Base-by-base conservation (phyloP, 192 early-diverging fungal genomes). In the Coemansia sp. region DNA sequence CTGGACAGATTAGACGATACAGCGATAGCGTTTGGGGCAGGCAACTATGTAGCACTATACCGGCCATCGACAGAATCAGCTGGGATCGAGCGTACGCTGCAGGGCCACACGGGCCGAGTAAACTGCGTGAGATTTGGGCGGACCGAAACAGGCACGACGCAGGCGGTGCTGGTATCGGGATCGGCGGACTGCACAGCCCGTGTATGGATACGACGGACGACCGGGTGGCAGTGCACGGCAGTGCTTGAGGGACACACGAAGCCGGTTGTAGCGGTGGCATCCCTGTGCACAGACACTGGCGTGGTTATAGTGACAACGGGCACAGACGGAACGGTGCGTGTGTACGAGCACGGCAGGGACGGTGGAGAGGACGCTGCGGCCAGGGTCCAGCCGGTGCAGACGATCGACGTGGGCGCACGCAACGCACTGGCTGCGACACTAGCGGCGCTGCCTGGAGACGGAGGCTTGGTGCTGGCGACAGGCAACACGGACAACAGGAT, bases 401-500 rank as follows among this genome's bases (percentile, higher is more conserved):
- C 82, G 2, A 83, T 96, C 23, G 63, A 84, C 15, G 75, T 83
- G 19, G 89, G 87, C 6, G 68, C 83, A 15, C 84, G 86, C 52
- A 89, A 90, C 68, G 82, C 88, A 2, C 75, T 92, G 30, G 78
- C 84, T 17, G 68, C 94, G 31, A 84, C 88, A 9, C 60, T 96
- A 29, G 77, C 87, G 0, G 85, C 78, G 38, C 70, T 94, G 20
- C 93, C 94, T 9, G 79, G n/a, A n/a, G n/a, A 74, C 36, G 84
- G 50, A 17, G 81, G 83, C 23, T 80, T 87, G 2, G 70, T 95
- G 20, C 81, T 98, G 55, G 88, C 91, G 19, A 82, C 83, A n/a
- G 96, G 93, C 28, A 87, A 88, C 56, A 96, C 94, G 1, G 93
- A 97, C 67, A 85, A 83, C 64, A 72, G 77, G 48, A 73, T 97